These are phyloP conservation scores for Fusarium neocosmosporiellum DNA, from an alignment of 2,329 filamentous ascomycete species.

Conservation along the genomic window DNA sequence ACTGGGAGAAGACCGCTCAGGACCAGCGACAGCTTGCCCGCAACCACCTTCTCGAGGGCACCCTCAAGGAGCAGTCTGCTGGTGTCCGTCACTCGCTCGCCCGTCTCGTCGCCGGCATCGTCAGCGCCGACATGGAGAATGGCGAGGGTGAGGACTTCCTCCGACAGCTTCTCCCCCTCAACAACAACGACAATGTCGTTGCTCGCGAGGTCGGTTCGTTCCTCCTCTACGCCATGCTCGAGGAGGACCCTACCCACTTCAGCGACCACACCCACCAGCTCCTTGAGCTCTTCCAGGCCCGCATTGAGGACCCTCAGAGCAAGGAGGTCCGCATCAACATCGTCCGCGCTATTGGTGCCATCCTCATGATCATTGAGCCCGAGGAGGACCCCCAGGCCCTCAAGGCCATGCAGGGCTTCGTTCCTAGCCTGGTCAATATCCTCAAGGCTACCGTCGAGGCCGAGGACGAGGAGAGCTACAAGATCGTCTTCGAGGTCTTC, in stretches of 20 bases:
- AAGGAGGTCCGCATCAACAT: conserved; percentile 95
- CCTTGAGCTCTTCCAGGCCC: conserved; percentile 84
- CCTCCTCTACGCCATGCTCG: conserved; percentile 91
- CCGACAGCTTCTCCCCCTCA: conserved; percentile 81
- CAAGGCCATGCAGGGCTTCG: conserved; percentile 79
- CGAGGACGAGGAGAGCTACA: conserved; percentile 86
- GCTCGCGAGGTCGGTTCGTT: conserved; percentile 93
- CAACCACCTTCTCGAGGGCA: conserved; percentile 84
- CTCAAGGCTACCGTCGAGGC: conserved; percentile 85
- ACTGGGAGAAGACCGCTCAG: conserved; percentile 81
- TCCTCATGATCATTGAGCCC: conserved; percentile 87
- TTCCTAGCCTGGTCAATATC: conserved; percentile 90
- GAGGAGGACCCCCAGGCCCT: conserved; percentile 84
- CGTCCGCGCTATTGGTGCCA: conserved; percentile 86
- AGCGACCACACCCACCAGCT: conserved; percentile 83
- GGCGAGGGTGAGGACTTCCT: conserved; percentile 88
- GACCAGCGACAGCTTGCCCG: conserved; percentile 85
- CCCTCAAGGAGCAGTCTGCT: conserved; percentile 80
- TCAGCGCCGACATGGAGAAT: conserved; percentile 78
- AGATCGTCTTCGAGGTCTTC: conserved; percentile 95
- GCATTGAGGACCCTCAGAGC: conserved; percentile 90
- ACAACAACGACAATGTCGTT: conserved; percentile 77
- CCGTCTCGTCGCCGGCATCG: conserved; percentile 88
- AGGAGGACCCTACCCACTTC: conserved; percentile 87
- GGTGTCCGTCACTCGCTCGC: conserved; percentile 88